phyloP scores from a whole-genome alignment of 805 yeast genomes.

The Ogataea trehaloabstinens region DNA sequence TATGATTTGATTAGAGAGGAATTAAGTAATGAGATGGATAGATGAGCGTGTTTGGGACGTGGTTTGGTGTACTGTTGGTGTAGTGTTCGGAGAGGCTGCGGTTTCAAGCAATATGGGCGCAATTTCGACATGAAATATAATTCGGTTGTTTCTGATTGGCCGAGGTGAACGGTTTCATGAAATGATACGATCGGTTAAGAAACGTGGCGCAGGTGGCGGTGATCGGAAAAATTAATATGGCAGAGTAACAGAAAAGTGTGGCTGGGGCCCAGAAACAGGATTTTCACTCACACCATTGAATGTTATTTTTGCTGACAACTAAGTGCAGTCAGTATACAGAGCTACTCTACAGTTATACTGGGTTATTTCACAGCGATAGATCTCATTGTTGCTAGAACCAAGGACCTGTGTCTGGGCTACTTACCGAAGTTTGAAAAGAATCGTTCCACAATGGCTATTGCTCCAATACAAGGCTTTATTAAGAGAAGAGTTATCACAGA shows the following conservation, averaged over 20 bases:
- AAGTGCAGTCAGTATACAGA: not conserved
- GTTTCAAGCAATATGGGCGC: no score
- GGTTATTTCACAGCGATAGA: not conserved
- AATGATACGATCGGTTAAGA: not conserved
- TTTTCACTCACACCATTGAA: not conserved
- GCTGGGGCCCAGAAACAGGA: not conserved
- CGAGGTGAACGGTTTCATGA: not conserved
- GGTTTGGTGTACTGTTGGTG: no score
- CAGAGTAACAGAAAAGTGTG: not conserved
- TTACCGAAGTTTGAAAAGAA: no score
- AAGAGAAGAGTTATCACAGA: constrained; percentile 81
- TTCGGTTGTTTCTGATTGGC: not conserved
- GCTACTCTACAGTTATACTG: not conserved
- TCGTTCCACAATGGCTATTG: constrained; percentile 56
- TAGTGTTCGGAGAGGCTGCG: no score
- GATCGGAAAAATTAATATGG: not conserved
- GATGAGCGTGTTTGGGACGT: no score
- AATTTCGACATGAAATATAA: no score
- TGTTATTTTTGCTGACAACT: no score
- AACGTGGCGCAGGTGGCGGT: not conserved
- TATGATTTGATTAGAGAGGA: no score
- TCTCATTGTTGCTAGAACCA: not conserved
- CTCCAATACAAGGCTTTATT: constrained; percentile 83
- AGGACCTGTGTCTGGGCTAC: no score
- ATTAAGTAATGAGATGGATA: no score